A percentile compares a stretch with the other conserved stretches of the same genome.
These are phyloP conservation scores for Westerdykella sp. DNA, from an alignment of 2,329 filamentous ascomycete genomes.

Conservation along the genomic window DNA sequence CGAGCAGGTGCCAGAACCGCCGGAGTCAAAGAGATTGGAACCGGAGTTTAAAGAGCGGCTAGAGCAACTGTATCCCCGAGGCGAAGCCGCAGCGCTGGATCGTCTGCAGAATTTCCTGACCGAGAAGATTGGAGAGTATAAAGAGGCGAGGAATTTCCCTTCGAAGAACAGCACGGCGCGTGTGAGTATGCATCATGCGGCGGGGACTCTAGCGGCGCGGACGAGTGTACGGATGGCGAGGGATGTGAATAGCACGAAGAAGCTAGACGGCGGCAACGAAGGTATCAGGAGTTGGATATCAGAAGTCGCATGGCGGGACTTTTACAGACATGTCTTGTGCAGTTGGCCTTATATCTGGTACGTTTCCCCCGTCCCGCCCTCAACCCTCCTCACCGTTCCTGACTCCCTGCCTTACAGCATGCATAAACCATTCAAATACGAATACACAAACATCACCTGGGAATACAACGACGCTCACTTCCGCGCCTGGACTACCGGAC, in stretches of 20 bases:
- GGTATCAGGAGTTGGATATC: slow-evolving; percentile 44
- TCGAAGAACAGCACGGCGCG: slow-evolving; percentile 37
- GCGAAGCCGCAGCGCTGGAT: slow-evolving; percentile 40
- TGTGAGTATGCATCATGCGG: slow-evolving; percentile 41
- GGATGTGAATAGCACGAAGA: slow-evolving; percentile 39
- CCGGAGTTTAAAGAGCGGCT: slow-evolving; percentile 34
- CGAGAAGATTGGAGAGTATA: slow-evolving; percentile 39
- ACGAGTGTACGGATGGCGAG: slow-evolving; percentile 49
- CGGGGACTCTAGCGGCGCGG: slow-evolving; percentile 43
- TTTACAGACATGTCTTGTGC: slow-evolving; percentile 60
- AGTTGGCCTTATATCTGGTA: slow-evolving; percentile 79
- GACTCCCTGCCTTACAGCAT: slow-evolving; percentile 43
- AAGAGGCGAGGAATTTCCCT: slow-evolving; percentile 39
- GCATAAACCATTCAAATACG: slow-evolving; percentile 74
- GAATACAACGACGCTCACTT: slow-evolving; percentile 54
- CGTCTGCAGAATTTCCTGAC: slow-evolving; percentile 42
- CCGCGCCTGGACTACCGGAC: slow-evolving; percentile 54
- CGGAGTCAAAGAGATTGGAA: slow-evolving; percentile 55
- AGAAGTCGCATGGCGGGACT: slow-evolving; percentile 49
- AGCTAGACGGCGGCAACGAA: slow-evolving; percentile 47
- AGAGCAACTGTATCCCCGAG: slow-evolving; percentile 41
- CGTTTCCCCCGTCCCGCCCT: slow-evolving; percentile 17
- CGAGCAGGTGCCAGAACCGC: slow-evolving; percentile 40
- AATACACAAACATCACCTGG: slow-evolving; percentile 78
- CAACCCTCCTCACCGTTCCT: neutral